Base-by-base conservation (phyloP, 2,329 filamentous ascomycete genomes). In the Xylariaceae sp. region DNA sequence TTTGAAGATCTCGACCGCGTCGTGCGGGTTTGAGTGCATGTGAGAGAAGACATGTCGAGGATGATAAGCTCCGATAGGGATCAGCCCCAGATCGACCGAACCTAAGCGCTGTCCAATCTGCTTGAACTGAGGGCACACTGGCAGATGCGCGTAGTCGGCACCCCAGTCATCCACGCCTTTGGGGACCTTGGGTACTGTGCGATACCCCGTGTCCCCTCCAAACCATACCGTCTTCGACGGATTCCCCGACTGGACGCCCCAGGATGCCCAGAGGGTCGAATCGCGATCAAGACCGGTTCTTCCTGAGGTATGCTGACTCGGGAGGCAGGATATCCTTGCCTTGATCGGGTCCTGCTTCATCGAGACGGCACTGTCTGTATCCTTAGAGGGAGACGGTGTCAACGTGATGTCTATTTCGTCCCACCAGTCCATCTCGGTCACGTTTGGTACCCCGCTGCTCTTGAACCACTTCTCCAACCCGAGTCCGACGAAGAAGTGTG, bases 401-500 rank as follows among this genome's bases (percentile, higher is more conserved):
- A 95, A 65, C 0, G 69, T 79, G n/a, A 95, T 64, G 36, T 91
- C 82, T 4, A 81, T 76, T 49, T 87, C 83, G 53, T 95, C 83
- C 91, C 91, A 96, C 91, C 91, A 96, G 65, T 97, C 91, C 56
- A 96, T 64, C 67, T 96, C 90, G 0, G 88, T 94, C 33, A 91
- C 83, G 44, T 89, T 87, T 2, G 76, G 50, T 40, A 95, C 78
- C 1, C 87, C 88, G 19, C 72, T 73, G 3, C 72, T 67, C 35
- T 72, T 69, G 63, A 97, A 95, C 90, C 90, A 96, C 36, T 76
- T 69, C 63, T 86, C 87, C 43, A 95, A 79, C 2, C 89, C 89
- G 3, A 95, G 65, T 0, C 89, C 88, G 17, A 89, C 89, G 49
- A 95, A 93, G 67, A 93, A 96, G 50, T 94, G 88, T 31, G 80